Conservation (phyloP, 2,329 filamentous ascomycete genomes). For the Paracorniculantispora psalliotae region DNA sequence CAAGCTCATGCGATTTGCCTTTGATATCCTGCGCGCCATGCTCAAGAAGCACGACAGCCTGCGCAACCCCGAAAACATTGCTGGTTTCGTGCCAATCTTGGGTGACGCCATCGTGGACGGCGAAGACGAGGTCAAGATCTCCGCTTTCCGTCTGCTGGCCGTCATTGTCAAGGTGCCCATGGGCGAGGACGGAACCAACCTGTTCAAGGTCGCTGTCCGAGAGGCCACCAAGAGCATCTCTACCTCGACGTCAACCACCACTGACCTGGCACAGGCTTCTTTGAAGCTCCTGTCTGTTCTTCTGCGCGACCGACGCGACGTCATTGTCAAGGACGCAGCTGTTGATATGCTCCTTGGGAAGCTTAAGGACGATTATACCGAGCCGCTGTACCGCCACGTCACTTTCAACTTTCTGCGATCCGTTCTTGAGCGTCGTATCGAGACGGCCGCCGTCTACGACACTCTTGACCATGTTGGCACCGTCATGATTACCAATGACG, state of each 20-base stretch:
- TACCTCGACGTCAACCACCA: constrained; percentile 69
- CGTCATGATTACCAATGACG: constrained; percentile 95
- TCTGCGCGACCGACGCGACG: constrained; percentile 72
- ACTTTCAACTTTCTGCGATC: constrained; percentile 92
- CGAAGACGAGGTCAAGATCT: constrained; percentile 89
- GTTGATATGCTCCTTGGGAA: constrained; percentile 78
- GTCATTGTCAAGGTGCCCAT: constrained; percentile 83
- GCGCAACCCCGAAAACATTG: constrained; percentile 71
- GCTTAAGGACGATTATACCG: constrained; percentile 82
- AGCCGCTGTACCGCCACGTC: constrained; percentile 85
- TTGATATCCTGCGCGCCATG: constrained; percentile 82
- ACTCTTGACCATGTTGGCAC: constrained; percentile 81
- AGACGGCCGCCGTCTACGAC: constrained; percentile 87
- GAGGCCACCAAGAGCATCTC: constrained; percentile 82
- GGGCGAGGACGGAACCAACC: constrained; percentile 58
- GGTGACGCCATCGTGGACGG: constrained; percentile 79
- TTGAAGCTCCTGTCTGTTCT: constrained; percentile 84
- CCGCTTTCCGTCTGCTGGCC: constrained; percentile 78
- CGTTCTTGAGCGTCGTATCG: constrained; percentile 76
- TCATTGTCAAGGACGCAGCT: constrained; percentile 73
- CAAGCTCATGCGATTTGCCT: constrained; percentile 81
- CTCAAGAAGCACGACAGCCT: constrained; percentile 80
- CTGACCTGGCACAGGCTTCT: constrained; percentile 80
- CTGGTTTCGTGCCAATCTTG: constrained; percentile 82
- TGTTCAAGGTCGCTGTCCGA: constrained; percentile 72